phyloP scores from a whole-genome alignment of 371 early-diverging fungal species.

The Mortierella sp. region DNA sequence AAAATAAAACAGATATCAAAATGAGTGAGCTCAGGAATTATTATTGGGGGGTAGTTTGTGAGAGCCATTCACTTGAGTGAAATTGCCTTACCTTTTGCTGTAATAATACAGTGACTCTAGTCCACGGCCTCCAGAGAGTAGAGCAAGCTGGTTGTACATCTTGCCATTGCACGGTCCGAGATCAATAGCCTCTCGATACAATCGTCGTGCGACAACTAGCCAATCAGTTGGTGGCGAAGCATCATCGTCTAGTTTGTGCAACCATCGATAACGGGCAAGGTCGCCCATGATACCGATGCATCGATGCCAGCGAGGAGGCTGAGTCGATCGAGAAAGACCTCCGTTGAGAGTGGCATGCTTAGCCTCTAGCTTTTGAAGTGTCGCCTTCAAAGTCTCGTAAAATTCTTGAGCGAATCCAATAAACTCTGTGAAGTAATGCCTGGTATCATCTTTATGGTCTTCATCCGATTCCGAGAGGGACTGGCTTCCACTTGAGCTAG shows the following conservation, averaged over 20 bases:
- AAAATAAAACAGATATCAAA: not conserved
- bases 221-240: constrained; percentile 35
- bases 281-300: constrained; percentile 69
- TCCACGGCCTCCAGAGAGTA: constrained; percentile 50
- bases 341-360: constrained; percentile 33
- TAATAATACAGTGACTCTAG: constrained; percentile 57
- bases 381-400: constrained; percentile 57
- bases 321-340: constrained; percentile 4
- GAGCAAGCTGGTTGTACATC: constrained; percentile 60
- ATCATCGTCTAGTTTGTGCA: constrained; percentile 55
- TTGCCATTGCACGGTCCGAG: constrained; percentile 72
- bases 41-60: not conserved
- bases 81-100: constrained; percentile 52
- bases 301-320: constrained; percentile 64
- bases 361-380: constrained; percentile 55
- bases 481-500: constrained; percentile 17
- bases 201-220: constrained; percentile 63
- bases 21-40: not conserved
- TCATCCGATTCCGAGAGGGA: constrained; percentile 50
- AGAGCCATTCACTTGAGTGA: not conserved
- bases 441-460: constrained; percentile 33
- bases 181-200: constrained; percentile 69
- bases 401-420: constrained; percentile 58
- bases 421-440: constrained; percentile 37
- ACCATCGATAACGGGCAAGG: constrained; percentile 72